Base-by-base conservation (phyloP, 805 yeast genomes). In the Babjeviella inositovora region DNA sequence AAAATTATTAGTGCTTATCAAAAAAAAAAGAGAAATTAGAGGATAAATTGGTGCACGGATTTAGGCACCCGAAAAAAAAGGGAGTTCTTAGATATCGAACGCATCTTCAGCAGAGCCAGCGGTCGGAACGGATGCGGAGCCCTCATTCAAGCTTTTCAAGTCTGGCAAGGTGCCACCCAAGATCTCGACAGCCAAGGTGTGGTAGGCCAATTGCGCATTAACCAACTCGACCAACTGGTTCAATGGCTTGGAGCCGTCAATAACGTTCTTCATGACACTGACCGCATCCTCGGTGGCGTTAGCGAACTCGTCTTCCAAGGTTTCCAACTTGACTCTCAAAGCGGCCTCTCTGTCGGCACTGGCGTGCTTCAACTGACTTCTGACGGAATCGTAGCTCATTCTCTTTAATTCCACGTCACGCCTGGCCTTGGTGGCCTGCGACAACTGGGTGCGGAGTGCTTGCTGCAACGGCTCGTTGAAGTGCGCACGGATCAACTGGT, bases 241-340 rank as follows among this genome's bases (percentile, higher is more conserved):
- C 34, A 77, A 57, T 10, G 84, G 75, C 35, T 69, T 63, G 11
- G 84, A 70, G 26, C 70, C 59, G 27, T 72, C 71, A 33, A 81
- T 64, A 14, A 76, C 85, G 41, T 73, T 71, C 53, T 73, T 80
- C 85, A 81, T 74, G 29, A 75, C 68, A 18, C 70, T 55, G 25
- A 80, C 81, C 18, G 93, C 90, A 39, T 76, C 90, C 51, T 81
- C 93, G 17, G 82, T 82, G 13, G 85, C 75, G 35, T 77, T 80
- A 22, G 90, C 93, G 45, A 81, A 81, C 39, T 76, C 85, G 39
- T 81, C 94, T 52, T 81, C 94, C 24, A 81, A 70, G 30, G 72
- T 66, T 48, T 81, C 93, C 63, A 81, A 72, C 32, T 70, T 65
- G 23, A 72, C 76, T 38, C 85, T 61, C 29, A 75, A 62, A 23